phyloP scores from a whole-genome alignment of 306 rosid species.

The Corylus americana region DNA sequence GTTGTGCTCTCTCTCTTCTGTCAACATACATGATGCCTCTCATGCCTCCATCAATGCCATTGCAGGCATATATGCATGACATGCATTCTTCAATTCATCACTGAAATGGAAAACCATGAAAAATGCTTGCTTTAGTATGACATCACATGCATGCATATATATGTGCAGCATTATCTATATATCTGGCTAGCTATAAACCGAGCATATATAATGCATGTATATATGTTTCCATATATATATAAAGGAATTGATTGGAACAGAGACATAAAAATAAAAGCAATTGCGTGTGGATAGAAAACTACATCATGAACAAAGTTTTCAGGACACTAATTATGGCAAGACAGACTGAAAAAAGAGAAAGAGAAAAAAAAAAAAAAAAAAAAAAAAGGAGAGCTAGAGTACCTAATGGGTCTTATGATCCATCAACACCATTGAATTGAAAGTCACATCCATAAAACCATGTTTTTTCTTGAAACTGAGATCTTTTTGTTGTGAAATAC shows the following conservation, averaged over 20 bases:
- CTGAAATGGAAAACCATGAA: not conserved
- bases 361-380: not conserved
- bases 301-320: not conserved
- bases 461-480: not conserved
- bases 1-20: conserved; percentile 99
- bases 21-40: conserved; percentile 66
- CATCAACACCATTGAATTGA: not conserved
- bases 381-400: not conserved
- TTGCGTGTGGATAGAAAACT: not conserved
- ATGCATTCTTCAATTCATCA: conserved; percentile 1
- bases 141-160: not conserved
- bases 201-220: not conserved
- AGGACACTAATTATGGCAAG: not conserved
- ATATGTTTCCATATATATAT: not conserved
- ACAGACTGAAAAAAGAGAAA: not conserved
- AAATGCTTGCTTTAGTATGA: not conserved
- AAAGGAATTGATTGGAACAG: not conserved
- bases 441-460: not conserved
- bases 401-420: not conserved
- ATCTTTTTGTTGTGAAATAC: too few species aligned
- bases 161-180: not conserved
- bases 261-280: not conserved
- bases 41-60: conserved; percentile 10
- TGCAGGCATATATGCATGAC: too few species aligned
- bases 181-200: too few species aligned